These are phyloP conservation scores for Orychophragmus violaceus DNA, from an alignment of 345 rosid genomes.

Conservation along the genomic window DNA sequence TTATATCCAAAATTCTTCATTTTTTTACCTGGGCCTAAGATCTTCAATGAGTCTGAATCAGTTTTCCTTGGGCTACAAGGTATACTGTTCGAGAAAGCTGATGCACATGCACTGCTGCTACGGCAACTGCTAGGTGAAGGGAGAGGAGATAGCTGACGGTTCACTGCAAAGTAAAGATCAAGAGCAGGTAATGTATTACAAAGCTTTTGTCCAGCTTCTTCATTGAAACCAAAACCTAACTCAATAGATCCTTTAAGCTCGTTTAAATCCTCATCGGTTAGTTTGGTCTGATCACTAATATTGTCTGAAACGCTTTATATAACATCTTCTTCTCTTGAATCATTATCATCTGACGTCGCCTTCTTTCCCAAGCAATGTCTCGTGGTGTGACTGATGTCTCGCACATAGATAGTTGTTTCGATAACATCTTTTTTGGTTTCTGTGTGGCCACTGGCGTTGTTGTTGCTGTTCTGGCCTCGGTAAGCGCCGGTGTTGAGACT, in stretches of 20 bases:
- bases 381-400: constrained; percentile 75
- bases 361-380: constrained; percentile 81
- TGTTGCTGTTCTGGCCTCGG: constrained; percentile 38
- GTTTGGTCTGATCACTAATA: constrained; percentile 47
- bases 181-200: constrained; percentile 81
- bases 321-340: constrained; percentile 41
- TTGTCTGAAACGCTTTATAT: constrained; percentile 27
- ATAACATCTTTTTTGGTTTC: constrained; percentile 35
- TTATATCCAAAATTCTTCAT: too few relatives aligned
- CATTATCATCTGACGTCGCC: constrained; percentile 61
- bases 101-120: constrained; percentile 32
- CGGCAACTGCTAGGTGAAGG: constrained; percentile 67
- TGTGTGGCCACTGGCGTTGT: constrained; percentile 43
- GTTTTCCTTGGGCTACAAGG: constrained; percentile 54
- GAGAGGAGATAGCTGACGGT: constrained; percentile 66
- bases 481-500: constrained; percentile 16
- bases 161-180: constrained; percentile 86
- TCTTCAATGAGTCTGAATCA: constrained; percentile 65
- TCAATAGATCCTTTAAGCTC: constrained; percentile 93
- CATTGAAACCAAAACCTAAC: constrained; percentile 90
- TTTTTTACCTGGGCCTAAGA: constrained; percentile 63
- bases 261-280: constrained; percentile 76
- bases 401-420: constrained; percentile 77
- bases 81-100: constrained; percentile 34
- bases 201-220: constrained; percentile 64